These are phyloP conservation scores for Dysphania ambrosioides DNA, from an alignment of 148 eudicot species.

Conservation along the genomic window DNA sequence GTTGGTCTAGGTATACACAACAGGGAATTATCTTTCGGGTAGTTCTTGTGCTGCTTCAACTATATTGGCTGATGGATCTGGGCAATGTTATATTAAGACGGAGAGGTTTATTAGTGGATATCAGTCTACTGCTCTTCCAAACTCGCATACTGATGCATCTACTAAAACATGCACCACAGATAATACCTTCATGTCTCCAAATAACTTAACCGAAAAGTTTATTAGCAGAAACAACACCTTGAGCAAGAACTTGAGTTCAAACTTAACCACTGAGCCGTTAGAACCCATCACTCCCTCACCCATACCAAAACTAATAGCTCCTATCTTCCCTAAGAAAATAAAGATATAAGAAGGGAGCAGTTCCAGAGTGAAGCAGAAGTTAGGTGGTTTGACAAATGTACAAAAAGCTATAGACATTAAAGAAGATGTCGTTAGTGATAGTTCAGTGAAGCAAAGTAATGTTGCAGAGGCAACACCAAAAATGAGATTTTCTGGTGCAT, in stretches of 20 bases:
- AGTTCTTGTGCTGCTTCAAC: too few species aligned
- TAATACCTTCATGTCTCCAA: constrained; percentile 23
- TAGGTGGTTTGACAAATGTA: constrained; percentile 26
- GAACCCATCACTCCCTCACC: constrained; percentile 41
- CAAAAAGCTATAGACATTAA: constrained; percentile 27
- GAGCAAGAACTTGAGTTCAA: constrained; percentile 33
- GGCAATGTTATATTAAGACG: too few species aligned
- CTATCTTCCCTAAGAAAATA: constrained; percentile 45
- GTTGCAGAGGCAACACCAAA: constrained; percentile 25
- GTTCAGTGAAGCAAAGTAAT: constrained; percentile 28
- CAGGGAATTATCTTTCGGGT: too few species aligned
- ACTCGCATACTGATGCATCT: constrained; percentile 21
- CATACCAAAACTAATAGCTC: constrained; percentile 37
- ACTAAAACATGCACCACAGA: constrained; percentile 16
- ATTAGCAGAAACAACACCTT: constrained; percentile 20
- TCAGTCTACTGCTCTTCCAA: too few species aligned
- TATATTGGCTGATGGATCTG: too few species aligned
- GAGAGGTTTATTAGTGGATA: too few species aligned
- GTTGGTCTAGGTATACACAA: too few species aligned
- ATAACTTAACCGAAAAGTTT: constrained; percentile 20
- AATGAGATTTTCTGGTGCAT: constrained; percentile 33
- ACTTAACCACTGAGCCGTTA: constrained; percentile 37
- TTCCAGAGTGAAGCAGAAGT: constrained; percentile 33
- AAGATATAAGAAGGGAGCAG: constrained; percentile 36
- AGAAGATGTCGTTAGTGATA: constrained; percentile 25